A percentile compares a stretch with the other conserved stretches of the same genome.
Conservation (phyloP, 1,284 basidiomycete genomes). For the Apiotrichum laibachii region DNA sequence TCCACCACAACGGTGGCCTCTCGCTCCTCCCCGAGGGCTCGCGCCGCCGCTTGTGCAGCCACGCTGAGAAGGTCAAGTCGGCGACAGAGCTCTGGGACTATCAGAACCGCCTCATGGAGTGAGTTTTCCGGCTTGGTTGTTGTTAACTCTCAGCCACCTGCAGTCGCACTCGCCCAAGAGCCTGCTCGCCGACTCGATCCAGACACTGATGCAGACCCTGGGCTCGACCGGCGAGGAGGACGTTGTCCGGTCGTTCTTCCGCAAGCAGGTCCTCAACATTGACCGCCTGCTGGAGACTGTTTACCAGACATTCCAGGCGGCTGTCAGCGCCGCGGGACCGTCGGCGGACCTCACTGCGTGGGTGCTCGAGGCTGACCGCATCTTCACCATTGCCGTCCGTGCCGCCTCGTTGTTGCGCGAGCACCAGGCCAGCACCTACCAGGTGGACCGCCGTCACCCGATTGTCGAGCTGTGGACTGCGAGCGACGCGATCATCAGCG, state of each 20-base stretch:
- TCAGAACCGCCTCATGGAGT: conserved; percentile 61
- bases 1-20: conserved; percentile 77
- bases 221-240: conserved; percentile 61
- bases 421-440: conserved; percentile 70
- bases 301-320: conserved; percentile 32
- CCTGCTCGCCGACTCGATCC: conserved; percentile 52
- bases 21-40: conserved; percentile 74
- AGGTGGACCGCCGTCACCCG: conserved; percentile 60
- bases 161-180: conserved; percentile 36
- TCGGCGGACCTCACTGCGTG: conserved; percentile 51
- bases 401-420: conserved; percentile 72
- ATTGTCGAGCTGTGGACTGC: conserved; percentile 79
- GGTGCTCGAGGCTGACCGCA: conserved; percentile 69
- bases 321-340: conserved; percentile 21
- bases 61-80: conserved; percentile 85
- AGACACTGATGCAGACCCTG: conserved; percentile 34
- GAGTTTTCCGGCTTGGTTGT: conserved; percentile 11
- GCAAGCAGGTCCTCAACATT: conserved; percentile 59
- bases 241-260: conserved; percentile 79
- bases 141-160: conserved; percentile 29
- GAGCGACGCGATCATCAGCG: conserved; percentile 64
- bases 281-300: conserved; percentile 46
- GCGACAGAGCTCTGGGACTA: conserved; percentile 78
- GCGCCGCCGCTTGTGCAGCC: conserved; percentile 71
- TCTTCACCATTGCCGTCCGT: conserved; percentile 65